phyloP scores from a whole-genome alignment of 371 early-diverging fungal species.

The Batkoa obscura region DNA sequence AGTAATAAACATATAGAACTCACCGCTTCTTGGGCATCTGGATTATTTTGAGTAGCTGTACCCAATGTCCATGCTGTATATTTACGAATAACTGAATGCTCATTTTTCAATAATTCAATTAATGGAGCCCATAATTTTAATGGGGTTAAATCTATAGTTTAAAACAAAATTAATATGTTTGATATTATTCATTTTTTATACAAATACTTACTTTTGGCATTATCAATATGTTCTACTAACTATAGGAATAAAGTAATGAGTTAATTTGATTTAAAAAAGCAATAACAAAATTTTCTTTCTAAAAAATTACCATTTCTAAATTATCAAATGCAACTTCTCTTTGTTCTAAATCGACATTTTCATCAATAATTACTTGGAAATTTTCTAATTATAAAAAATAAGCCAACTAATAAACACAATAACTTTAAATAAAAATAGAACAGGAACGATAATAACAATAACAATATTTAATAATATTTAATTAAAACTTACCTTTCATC shows the following conservation, averaged over 20 bases:
- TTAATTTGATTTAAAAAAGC: background rate
- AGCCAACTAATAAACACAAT: background rate
- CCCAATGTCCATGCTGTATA: conserved; percentile 79
- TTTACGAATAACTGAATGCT: conserved; percentile 37
- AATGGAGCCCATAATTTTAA: conserved; percentile 75
- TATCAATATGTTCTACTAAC: conserved; percentile 87
- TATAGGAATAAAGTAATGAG: conserved; percentile 7
- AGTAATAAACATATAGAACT: conserved; percentile 9
- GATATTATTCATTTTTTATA: background rate
- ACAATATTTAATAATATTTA: background rate
- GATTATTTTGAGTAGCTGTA: conserved; percentile 87
- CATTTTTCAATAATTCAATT: conserved; percentile 26
- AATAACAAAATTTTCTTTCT: too few species aligned
- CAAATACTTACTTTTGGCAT: conserved; percentile 49
- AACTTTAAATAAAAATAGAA: background rate
- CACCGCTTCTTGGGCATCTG: conserved; percentile 58
- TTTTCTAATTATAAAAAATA: conserved; percentile 25
- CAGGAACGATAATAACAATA: background rate
- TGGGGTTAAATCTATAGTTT: conserved; percentile 46
- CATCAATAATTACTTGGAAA: conserved; percentile 34
- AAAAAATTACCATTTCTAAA: conserved; percentile 50
- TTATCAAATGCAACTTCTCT: conserved; percentile 72
- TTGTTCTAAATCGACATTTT: conserved; percentile 35
- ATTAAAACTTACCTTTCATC: conserved; percentile 42
- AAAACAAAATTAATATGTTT: background rate